Base-by-base conservation (phyloP, 108 stramenopile genomes). In the Pseudonitzschia delicatissima region DNA sequence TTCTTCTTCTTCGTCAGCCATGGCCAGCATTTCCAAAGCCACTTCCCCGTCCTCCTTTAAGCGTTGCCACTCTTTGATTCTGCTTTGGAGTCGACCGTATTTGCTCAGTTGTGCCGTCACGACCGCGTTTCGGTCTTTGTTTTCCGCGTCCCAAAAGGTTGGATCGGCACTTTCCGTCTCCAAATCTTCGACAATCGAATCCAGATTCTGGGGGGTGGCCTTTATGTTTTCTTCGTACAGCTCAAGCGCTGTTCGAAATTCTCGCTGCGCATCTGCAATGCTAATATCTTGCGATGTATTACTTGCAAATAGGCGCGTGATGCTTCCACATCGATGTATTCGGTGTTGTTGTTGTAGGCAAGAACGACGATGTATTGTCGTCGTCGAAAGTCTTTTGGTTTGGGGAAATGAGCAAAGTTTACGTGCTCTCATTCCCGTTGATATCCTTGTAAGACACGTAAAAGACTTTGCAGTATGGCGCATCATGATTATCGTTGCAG, bases 91-190 rank as follows among this genome's bases (percentile, higher is more conserved):
- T 2, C 77, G 64, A 1, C 61, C 71, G 47, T 76, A 79, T 32
- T 69, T 65, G 36, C 76, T 75, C 2, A 87, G 61, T 36, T 85
- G 79, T 15, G 65, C 25, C 18, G 72, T 90, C 8, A 90, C 88
- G 8, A 66, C 12, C 26, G 64, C 29, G 25, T 73, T 82, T 5
- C 85, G 70, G 17, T 34, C 60, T 20, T 69, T 40, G 57, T 85
- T 86, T 27, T 64, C 55, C 36, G 77, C 76, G 50, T 88, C 84
- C 87, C 87, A 91, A 78, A 87, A 91, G 27, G 37, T 18, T 5
- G 87, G 86, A 25, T 82, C 67, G 26, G 82, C 59, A 15, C 72
- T 64, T 78, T 91, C 86, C 5, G 32, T 60, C 69, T 91, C 86
- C 48, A 91, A 48, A 48, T 86, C 86, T 23, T 52, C 39, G 4